Base-by-base conservation (phyloP, 2,329 filamentous ascomycete species). In the Seiridium unicorne region DNA sequence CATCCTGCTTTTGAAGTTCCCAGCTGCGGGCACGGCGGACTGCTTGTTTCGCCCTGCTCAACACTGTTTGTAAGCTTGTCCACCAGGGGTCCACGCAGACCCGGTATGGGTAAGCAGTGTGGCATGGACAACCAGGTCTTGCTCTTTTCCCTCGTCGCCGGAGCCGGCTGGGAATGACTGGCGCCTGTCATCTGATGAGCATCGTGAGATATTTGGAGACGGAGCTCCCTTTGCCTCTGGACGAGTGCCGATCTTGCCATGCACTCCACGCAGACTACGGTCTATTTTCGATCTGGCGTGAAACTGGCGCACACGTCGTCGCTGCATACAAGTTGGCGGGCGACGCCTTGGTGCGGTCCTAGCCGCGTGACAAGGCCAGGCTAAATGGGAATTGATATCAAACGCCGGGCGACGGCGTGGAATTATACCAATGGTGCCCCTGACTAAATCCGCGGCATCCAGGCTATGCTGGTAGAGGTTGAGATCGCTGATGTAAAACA, bases 401-500 rank as follows among this genome's bases (percentile, higher is more conserved):
- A 53, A 35, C 49, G 49, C 49, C 49, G 49, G 35, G 32, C 47
- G 47, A 32, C 32, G 49, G 49, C 49, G 34, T 38, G 49, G 49
- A 34, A 53, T 32, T 35, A 18, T 35, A 35, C 49, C 49, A 32
- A 35, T 36, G 38, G 49, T 53, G 49, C 49, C 49, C 49, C 49
- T 53, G 49, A 53, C 49, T 53, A 53, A 53, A 53, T 11, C 35
- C 49, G 49, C 49, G 49, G 49, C 49, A 38, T 13, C 49, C 32
- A 35, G 35, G 35, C 35, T 53, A 53, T 53, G 46, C 46, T 48
- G n/a, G 5, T 7, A 31, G 3, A 35, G 34, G 49, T n/a, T 53
- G 34, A 32, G 49, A 53, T 53, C 49, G 49, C 49, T 53, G 32
- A 53, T 53, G 34, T 53, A 35, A 53, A 53, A 53, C 49, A 53